Percentiles rank a stretch among this genome's conserved stretches.
phyloP scores from a whole-genome alignment of 73 alveolate genomes.

The Paramecium sonneborni region DNA sequence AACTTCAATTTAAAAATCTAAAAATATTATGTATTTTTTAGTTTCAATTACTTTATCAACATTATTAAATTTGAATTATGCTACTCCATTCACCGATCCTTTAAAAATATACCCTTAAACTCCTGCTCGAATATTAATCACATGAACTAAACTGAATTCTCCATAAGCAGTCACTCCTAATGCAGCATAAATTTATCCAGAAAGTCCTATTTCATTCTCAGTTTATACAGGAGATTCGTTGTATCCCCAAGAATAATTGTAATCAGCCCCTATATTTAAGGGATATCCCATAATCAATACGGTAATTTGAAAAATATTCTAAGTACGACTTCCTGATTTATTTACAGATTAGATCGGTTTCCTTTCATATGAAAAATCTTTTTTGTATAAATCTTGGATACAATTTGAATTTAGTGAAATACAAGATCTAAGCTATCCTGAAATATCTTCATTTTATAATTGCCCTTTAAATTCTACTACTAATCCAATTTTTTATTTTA shows the following conservation, averaged over 20 bases:
- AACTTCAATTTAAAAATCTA: neutral
- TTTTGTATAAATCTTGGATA: neutral
- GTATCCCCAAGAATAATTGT: neutral
- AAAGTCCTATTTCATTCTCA: neutral
- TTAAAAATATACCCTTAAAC: neutral
- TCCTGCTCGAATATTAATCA: neutral
- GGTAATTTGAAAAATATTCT: neutral
- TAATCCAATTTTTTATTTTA: neutral
- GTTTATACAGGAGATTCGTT: neutral
- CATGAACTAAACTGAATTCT: neutral
- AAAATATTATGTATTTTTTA: neutral
- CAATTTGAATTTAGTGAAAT: neutral
- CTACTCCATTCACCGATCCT: neutral
- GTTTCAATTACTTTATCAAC: neutral
- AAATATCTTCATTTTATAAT: neutral
- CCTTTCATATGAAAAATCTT: neutral
- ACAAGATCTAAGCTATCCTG: neutral
- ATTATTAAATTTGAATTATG: neutral
- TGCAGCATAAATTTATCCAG: neutral
- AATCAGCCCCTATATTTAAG: neutral
- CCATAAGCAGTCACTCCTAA: neutral
- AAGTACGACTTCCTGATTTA: neutral
- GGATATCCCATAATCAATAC: neutral
- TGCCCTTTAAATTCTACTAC: neutral
- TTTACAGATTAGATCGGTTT: neutral